Base-by-base conservation (phyloP, 306 rosid genomes). In the Begonia fuchsioides region DNA sequence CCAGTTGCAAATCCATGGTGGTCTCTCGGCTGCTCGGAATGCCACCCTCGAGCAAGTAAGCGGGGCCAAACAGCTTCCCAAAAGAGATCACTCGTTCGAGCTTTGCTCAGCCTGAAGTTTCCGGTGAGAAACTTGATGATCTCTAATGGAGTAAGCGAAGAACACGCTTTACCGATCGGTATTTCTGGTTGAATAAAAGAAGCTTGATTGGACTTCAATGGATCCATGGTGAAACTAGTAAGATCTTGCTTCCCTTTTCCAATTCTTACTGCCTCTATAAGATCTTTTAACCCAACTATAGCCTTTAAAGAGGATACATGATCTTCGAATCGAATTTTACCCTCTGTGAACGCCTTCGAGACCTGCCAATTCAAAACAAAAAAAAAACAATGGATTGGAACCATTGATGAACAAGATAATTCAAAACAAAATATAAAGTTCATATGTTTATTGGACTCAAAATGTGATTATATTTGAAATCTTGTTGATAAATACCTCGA, bases 21-120 rank as follows among this genome's bases (percentile, higher is more conserved):
- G 11, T 52, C 50, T 47, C 69, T 63, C 43, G 94, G 94, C 72
- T 90, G 92, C 80, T 84, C 97, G 26, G 95, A 90, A 54, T 81
- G 95, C 97, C 97, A 90, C 15, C 97, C 97, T 74, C 86, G 78
- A 10, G 86, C 95, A 39, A 90, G 84, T 64, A 90, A 71, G 45
- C 95, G 95, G 14, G 97, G 97, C 97, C 97, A 90, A 64, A 90
- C 90, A 18, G 97, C 95, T 71, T 84, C 95, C 97, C 97, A 90
- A 49, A 90, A 90, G 45, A 90, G 90, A 56, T 90, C 94, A 38
- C 70, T 76, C 12, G 97, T 74, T 43, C 95, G 81, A 12, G 94
- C 82, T 75, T 90, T 90, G 71, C 95, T 90, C 45, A 90, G 68
- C 68, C 97, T 72, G 72, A 81, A 84, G 56, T 63, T 72, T 49